Conservation (phyloP, 768 basidiomycete species). For the Phylloporus sp. region DNA sequence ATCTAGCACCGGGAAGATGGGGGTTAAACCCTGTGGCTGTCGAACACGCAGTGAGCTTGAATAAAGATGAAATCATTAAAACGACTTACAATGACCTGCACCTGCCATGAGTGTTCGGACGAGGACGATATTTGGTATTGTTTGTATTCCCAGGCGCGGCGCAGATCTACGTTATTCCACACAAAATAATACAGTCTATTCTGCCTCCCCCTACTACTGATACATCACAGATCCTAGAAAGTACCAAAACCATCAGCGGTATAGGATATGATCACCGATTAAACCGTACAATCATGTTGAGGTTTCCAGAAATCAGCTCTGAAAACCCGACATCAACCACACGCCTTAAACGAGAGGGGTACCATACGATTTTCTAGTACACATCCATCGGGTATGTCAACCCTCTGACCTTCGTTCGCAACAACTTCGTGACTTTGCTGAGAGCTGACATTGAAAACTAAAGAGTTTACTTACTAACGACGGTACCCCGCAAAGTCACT, state of each 20-base stretch:
- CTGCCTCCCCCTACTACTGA: neutral
- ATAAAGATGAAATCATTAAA: neutral
- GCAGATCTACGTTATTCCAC: too few species aligned
- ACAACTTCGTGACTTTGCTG: conserved; percentile 47
- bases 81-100: conserved; percentile 25
- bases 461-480: conserved; percentile 55
- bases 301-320: conserved; percentile 78
- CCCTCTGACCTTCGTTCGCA: conserved; percentile 77
- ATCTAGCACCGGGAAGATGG: conserved; percentile 73
- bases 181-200: neutral
- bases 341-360: neutral
- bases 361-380: conserved; percentile 63
- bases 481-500: conserved; percentile 83
- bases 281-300: conserved; percentile 64
- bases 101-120: conserved; percentile 33
- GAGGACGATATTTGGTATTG: conserved; percentile 20
- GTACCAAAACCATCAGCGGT: neutral
- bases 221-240: conserved; percentile 9
- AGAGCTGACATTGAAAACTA: neutral
- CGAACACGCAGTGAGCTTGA: neutral
- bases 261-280: neutral
- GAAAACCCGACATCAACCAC: neutral
- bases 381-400: conserved; percentile 81
- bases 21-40: conserved; percentile 81
- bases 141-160: conserved; percentile 18